Conservation (phyloP, 2,329 filamentous ascomycete genomes). For the Calonectria henricotiae region DNA sequence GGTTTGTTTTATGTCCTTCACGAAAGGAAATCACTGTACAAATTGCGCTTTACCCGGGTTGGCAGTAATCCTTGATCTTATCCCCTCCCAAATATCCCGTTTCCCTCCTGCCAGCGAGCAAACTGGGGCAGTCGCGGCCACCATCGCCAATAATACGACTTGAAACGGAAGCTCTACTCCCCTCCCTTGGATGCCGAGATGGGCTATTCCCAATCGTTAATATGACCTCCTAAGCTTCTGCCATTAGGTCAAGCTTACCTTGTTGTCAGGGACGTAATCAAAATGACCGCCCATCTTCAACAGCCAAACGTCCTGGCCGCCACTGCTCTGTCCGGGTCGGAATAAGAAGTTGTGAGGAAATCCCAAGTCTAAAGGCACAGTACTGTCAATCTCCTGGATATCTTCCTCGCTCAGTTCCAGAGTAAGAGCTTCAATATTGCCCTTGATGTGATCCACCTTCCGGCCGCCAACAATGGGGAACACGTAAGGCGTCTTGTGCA, state of each 20-base stretch:
- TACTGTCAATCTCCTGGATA: slow-evolving; percentile 77
- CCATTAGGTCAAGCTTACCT: slow-evolving; percentile 51
- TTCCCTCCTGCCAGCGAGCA: slow-evolving; percentile 37
- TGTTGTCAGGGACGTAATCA: slow-evolving; percentile 66
- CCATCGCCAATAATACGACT: slow-evolving; percentile 56
- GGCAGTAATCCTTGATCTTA: not conserved
- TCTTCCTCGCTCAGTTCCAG: slow-evolving; percentile 75
- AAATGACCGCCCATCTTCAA: slow-evolving; percentile 65
- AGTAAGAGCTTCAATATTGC: slow-evolving; percentile 79
- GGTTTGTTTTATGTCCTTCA: not conserved
- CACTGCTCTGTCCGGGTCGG: slow-evolving; percentile 57
- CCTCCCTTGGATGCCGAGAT: slow-evolving; percentile 61
- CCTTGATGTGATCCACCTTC: slow-evolving; percentile 79
- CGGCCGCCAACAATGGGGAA: slow-evolving; percentile 82
- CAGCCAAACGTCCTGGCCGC: slow-evolving; percentile 63
- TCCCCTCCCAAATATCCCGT: slow-evolving; percentile 25
- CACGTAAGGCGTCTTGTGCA: slow-evolving; percentile 80
- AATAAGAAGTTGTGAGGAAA: slow-evolving; percentile 78
- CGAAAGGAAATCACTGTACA: too few relatives aligned
- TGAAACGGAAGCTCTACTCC: slow-evolving; percentile 61
- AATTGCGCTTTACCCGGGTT: not conserved
- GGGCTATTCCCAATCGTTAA: slow-evolving; percentile 53
- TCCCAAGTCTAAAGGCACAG: slow-evolving; percentile 75
- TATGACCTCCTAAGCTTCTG: not conserved
- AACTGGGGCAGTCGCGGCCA: slow-evolving; percentile 43